A percentile compares a stretch with the other conserved stretches of the same genome.
phyloP scores from a whole-genome alignment of 2,329 filamentous ascomycete species.

The Magnaporthiopsis poae region DNA sequence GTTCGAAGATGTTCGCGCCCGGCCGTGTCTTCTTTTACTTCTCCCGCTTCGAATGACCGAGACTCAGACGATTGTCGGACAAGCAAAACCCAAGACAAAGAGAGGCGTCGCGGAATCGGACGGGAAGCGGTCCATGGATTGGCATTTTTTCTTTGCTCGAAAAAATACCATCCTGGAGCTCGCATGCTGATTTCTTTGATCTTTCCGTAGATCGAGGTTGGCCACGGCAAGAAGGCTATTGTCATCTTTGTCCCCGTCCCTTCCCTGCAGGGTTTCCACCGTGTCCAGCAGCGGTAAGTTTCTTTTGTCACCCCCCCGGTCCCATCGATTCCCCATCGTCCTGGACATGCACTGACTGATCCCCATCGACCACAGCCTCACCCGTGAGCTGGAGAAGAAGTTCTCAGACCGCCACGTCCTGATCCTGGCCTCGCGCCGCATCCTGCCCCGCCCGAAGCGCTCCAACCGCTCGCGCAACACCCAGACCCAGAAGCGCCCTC shows the following conservation, averaged over 20 bases:
- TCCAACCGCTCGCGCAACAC: constrained; percentile 91
- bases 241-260: constrained; percentile 99
- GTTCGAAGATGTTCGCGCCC: not conserved
- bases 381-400: constrained; percentile 99
- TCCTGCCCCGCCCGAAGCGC: constrained; percentile 96
- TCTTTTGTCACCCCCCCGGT: not conserved
- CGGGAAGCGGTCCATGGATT: constrained; percentile 66
- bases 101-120: constrained; percentile 48
- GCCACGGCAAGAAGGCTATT: constrained; percentile 99
- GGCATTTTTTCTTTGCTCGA: constrained; percentile 14
- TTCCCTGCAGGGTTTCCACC: constrained; percentile 96
- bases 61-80: constrained; percentile 5
- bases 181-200: constrained; percentile 62
- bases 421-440: constrained; percentile 97
- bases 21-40: not conserved
- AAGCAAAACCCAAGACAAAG: constrained; percentile 1
- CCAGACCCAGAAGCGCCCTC: constrained; percentile 97
- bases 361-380: constrained; percentile 59
- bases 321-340: too few relatives aligned
- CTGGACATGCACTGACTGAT: not conserved
- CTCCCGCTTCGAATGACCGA: constrained; percentile 5
- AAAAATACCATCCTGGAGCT: constrained; percentile 50
- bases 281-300: constrained; percentile 96
- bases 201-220: constrained; percentile 88
- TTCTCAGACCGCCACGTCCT: constrained; percentile 99